Percentiles rank a stretch among this genome's conserved stretches.
Evolutionary conservation across 176 grass and related monocot genomes (phyloP).

Genomic region (Cenchrus fungigraminus): DNA sequence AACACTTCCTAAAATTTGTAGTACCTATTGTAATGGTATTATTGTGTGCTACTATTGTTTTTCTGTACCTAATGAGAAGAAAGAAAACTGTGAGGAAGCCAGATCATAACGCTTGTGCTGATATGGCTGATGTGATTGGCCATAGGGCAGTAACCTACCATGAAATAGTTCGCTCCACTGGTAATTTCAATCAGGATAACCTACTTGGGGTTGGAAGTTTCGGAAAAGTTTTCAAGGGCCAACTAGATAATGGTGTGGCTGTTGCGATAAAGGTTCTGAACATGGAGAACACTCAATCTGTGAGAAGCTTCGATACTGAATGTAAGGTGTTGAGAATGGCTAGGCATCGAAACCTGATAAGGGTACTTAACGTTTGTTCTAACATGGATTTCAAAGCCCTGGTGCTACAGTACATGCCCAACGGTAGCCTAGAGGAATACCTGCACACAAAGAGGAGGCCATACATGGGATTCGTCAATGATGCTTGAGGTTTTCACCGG

Average conservation of each 20-base stretch:
- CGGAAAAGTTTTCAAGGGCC: conserved; percentile 8
- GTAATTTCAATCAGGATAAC: not conserved
- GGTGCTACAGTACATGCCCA: not conserved
- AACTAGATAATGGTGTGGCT: not conserved
- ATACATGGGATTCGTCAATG: not conserved
- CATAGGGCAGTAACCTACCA: not conserved
- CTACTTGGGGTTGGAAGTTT: not conserved
- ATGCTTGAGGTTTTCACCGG: not conserved
- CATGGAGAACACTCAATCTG: not conserved
- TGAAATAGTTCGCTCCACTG: not conserved
- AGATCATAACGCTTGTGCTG: too few relatives aligned
- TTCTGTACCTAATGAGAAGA: not conserved
- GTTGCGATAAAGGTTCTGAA: conserved; percentile 2
- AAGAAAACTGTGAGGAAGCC: not conserved
- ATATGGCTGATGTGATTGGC: not conserved
- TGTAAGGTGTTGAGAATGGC: not conserved
- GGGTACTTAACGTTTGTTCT: not conserved
- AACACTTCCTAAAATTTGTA: not conserved
- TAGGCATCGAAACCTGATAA: conserved; percentile 9
- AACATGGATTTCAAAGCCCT: not conserved
- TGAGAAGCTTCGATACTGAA: not conserved
- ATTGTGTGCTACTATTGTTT: not conserved
- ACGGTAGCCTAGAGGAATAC: not conserved
- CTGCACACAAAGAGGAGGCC: not conserved
- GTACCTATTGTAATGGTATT: not conserved